Evolutionary conservation across 371 early-diverging fungal genomes (phyloP), one percentile per base, ranked within the genome.

Genomic region (Mycotypha africana): DNA sequence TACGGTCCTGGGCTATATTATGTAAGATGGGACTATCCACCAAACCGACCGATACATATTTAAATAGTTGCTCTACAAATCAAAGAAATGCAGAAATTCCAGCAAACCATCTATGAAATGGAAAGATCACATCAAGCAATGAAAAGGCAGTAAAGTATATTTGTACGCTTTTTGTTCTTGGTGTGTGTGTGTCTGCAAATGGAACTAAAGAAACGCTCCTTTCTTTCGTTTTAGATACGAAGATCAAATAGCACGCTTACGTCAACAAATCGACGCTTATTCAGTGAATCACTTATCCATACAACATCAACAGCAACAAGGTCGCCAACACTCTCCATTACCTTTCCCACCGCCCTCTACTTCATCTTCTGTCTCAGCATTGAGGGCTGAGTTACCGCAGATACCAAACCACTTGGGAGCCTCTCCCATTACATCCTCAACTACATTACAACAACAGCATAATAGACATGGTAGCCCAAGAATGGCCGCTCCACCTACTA

Each of bases 21-120:
- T n/a, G n/a, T n/a, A n/a, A n/a, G n/a, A n/a, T n/a, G n/a, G n/a
- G n/a, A n/a, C n/a, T n/a, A n/a, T n/a, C n/a, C n/a, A n/a, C n/a
- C n/a, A n/a, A n/a, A n/a, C n/a, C n/a, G n/a, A n/a, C n/a, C n/a
- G n/a, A n/a, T n/a, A n/a, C n/a, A n/a, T n/a, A n/a, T n/a, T n/a
- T n/a, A n/a, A n/a, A 28, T 67, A 79, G 82, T 85, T 45, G 72
- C 62, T 46, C 70, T 56, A 45, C 93, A 93, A 65, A 74, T 89
- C 41, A 69, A 71, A 55, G 93, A 93, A 66, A 78, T 90, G 60
- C 65, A 67, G 31, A 52, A 69, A 12, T 79, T 91, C 50, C 89
- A 91, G 58, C 85, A 89, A 58, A 76, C 63, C 42, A 55, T 93
- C 25, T 68, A 58, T 33, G 93, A 93, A 28, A 70, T 93, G 41